Base-by-base conservation (phyloP, 768 basidiomycete genomes). In the Pleurotus salmoneostramineus region DNA sequence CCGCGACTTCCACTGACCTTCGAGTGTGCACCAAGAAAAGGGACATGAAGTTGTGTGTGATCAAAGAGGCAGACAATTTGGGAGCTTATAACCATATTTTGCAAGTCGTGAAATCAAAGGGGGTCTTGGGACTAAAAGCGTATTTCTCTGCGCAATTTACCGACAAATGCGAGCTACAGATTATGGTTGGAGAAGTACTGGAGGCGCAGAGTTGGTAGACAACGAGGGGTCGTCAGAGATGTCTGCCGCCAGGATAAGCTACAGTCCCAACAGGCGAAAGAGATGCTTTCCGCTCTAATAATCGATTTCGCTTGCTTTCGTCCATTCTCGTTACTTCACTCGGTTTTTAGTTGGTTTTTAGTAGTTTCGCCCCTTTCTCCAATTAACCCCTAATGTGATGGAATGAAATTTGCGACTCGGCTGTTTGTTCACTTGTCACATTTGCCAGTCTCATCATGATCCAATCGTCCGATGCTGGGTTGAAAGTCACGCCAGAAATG, bases 81-180 rank as follows among this genome's bases (percentile, higher is more conserved):
- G 59, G 49, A 0, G 76, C 64, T 1, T 86, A 83, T 59, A 75
- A 80, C 55, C 60, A 67, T 1, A 43, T 86, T 10, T 61, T 64
- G 7, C 61, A 71, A n/a, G 66, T 71, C 5, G 69, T 87, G 21
- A 69, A 65, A 50, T 63, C 62, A n/a, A 73, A 75, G 43, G 79
- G 80, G 4, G 72, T 79, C 5, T 64, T 67, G 3, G 76, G 76
- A 0, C 62, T 63, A 44, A 84, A 83, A 64, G 84, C 77, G 0
- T 84, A 85, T 63, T 83, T 85, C 52, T 71, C 75, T 8, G 83
- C 83, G 0, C 80, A 82, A 62, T 59, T 85, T 64, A 75, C 68
- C 63, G 75, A 68, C 46, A 68, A 70, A 47, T 71, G 82, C 48
- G 76, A 78, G 62, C 60, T 85, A 49, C 69, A 80, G 1, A 73